Evolutionary conservation across 2,329 filamentous ascomycete genomes (phyloP), one percentile per base, ranked within the genome.

Genomic region (Epichloe sylvatica): DNA sequence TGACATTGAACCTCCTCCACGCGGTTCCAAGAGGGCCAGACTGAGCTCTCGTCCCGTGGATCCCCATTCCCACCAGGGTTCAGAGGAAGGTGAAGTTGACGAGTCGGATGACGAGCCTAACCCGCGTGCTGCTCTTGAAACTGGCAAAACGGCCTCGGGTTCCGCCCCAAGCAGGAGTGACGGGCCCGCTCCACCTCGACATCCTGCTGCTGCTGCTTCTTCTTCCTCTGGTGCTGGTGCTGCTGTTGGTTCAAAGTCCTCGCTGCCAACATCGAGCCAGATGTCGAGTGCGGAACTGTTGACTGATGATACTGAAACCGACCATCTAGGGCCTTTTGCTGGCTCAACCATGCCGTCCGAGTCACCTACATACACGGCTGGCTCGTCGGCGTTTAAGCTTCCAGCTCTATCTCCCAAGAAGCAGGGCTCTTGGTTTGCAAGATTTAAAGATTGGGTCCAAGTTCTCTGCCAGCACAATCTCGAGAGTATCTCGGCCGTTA

Each of bases 81-180:
- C 58, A 17, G 64, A 68, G 48, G 65, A 67, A 50, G 64, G 64
- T 21, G 62, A 68, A 54, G 57, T 64, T 46, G 62, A 61, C 23
- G 60, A 63, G 38, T 55, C 50, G 9, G 50, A 50, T 11, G 48
- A 39, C 21, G 51, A 50, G 11, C 5, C 37, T 4, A 52, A 52
- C 30, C 51, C 51, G n/a, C 48, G 51, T 33, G 45, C 45, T 42
- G 51, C 45, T 21, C 40, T 52, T 17, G 51, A 52, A 36, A 37
- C n/a, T 25, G 51, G 48, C 44, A 52, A 46, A 46, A 37, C n/a
- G 11, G 30, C 12, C 15, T n/a, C 23, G n/a, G 15, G 5, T 17
- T 40, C n/a, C 9, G 37, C 6, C 11, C 13, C 25, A 19, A 45
- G 34, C 35, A 17, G 13, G 25, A 45, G 33, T 47, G 33, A 21